phyloP scores from a whole-genome alignment of 495 filamentous ascomycete genomes.

The Pyronema omphalodes region DNA sequence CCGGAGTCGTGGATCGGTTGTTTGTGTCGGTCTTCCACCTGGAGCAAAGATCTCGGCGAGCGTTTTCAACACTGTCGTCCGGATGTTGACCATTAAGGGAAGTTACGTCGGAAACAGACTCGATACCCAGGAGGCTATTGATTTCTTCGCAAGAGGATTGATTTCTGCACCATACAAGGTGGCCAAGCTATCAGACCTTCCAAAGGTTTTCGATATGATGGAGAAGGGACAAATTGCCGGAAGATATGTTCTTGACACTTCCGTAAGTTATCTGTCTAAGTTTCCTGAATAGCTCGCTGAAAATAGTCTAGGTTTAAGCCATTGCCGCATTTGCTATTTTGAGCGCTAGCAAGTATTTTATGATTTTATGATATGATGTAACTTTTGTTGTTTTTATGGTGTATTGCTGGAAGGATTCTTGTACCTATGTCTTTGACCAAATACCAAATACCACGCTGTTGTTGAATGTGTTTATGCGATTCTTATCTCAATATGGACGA shows the following conservation, averaged over 20 bases:
- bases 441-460: too few relatives aligned
- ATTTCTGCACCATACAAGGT: slow-evolving; percentile 78
- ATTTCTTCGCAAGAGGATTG: slow-evolving; percentile 67
- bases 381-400: not conserved
- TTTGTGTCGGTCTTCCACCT: slow-evolving; percentile 74
- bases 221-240: slow-evolving; percentile 63
- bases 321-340: not conserved
- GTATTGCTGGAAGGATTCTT: too few relatives aligned
- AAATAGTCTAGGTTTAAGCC: not conserved
- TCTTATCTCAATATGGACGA: too few relatives aligned
- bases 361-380: not conserved
- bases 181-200: slow-evolving; percentile 56
- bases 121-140: slow-evolving; percentile 68
- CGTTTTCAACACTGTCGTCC: slow-evolving; percentile 68
- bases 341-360: not conserved
- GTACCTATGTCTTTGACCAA: too few relatives aligned
- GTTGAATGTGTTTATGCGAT: too few relatives aligned
- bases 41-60: slow-evolving; percentile 59
- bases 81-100: slow-evolving; percentile 84
- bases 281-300: not conserved
- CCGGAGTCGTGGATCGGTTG: slow-evolving; percentile 55
- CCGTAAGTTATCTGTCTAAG: slow-evolving; percentile 6
- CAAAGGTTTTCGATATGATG: slow-evolving; percentile 60
- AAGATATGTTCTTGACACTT: slow-evolving; percentile 63
- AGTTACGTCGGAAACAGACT: slow-evolving; percentile 81